Base-by-base conservation (phyloP, 2,329 filamentous ascomycete species). In the Elsinoe batatas region DNA sequence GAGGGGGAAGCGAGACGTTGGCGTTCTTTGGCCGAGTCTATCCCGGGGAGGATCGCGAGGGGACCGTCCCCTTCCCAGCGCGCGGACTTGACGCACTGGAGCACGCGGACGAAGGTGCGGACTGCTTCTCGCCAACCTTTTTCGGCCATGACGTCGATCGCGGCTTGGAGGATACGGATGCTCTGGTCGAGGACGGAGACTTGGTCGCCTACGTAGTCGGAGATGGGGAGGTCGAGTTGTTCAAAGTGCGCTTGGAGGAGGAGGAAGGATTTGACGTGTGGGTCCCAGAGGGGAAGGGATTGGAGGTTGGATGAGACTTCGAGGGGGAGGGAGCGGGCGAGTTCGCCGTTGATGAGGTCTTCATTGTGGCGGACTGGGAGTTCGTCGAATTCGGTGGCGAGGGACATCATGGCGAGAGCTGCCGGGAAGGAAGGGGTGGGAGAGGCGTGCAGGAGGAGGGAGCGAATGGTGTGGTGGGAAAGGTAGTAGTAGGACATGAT, bases 401-500 rank as follows among this genome's bases (percentile, higher is more conserved):
- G 82, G 59, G 85, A 91, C 83, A 98, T 93, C 91, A 91, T 97
- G 3, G 84, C 83, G 1, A 98, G 76, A 0, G 84, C 89, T 61
- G 97, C 87, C 10, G 84, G 78, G 67, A 98, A 94, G 1, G 79
- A 82, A 1, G 87, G 88, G 15, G 83, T 74, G 0, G 83, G 79
- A 64, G 87, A 91, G 20, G 87, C 88, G 61, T 91, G 80, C 46
- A 81, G 78, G 60, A 87, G 82, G 5, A 98, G 80, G 64, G 89
- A 84, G 1, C 93, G 87, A 64, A 98, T 90, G 0, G 93, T 98
- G 71, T 87, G 87, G 74, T 98, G 93, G 0, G 91, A 94, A 47
- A 77, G 83, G 67, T 98, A 98, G 77, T 98, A 98, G 77, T 97
- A 98, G 69, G 88, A 95, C 89, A 97, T 96, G 66, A 98, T 97